Conservation (phyloP, 2,329 filamentous ascomycete genomes). For the Rachicladosporium sp. region DNA sequence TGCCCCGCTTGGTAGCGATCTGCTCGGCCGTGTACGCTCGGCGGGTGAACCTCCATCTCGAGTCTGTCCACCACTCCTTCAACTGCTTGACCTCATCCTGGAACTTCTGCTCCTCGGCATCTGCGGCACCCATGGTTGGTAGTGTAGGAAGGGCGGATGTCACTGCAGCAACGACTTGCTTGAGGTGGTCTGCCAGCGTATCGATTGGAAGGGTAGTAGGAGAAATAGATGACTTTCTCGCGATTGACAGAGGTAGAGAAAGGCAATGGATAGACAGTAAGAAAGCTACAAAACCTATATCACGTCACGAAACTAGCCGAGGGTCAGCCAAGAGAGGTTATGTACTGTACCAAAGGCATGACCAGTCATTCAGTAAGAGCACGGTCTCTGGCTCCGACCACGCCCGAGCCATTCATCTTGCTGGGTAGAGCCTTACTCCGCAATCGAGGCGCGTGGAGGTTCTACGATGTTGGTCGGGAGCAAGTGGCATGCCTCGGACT, state of each 20-base stretch:
- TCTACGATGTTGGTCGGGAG: no score
- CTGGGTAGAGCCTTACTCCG: no score
- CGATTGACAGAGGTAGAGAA: no score
- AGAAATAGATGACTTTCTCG: no score
- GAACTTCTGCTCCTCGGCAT: conserved; percentile 63
- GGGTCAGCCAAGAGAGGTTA: no score
- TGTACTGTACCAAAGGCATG: no score
- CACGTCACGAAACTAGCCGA: no score
- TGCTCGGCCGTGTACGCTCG: conserved; percentile 90
- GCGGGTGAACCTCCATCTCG: conserved; percentile 86
- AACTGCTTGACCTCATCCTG: conserved; percentile 74
- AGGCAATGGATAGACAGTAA: no score
- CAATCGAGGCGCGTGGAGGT: no score
- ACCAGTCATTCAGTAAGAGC: no score
- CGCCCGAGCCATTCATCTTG: conserved; percentile 1
- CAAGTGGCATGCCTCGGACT: no score
- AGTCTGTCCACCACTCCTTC: conserved; percentile 87
- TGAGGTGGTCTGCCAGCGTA: conserved; percentile 23
- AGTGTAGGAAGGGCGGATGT: conserved; percentile 16
- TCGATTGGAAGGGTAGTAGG: conserved; percentile 4
- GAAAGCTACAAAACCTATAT: no score
- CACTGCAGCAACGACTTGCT: conserved; percentile 20
- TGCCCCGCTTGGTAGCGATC: conserved; percentile 90
- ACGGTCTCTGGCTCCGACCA: background rate
- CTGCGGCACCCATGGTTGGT: conserved; percentile 21